Evolutionary conservation across 2,329 filamentous ascomycete species (phyloP).

Genomic region (Scedosporium minutisporum): DNA sequence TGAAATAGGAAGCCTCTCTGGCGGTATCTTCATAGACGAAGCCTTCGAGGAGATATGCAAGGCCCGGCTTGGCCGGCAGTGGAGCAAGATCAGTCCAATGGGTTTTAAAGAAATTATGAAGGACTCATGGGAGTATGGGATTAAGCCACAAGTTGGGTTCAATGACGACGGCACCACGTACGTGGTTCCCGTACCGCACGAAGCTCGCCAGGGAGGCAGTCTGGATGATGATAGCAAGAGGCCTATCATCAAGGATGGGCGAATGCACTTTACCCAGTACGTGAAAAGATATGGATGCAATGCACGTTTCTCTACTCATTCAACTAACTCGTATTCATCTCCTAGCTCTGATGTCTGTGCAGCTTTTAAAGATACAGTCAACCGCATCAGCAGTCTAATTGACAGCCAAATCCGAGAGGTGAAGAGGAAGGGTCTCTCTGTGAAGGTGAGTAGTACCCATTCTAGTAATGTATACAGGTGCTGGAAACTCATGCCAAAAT

Average conservation of each 20-base stretch:
- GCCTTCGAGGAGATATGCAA: conserved; percentile 20
- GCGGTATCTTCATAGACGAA: conserved; percentile 28
- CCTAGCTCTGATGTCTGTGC: no score
- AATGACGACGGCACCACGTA: neutral
- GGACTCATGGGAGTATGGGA: conserved; percentile 15
- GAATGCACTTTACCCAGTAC: neutral
- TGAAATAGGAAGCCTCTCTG: conserved; percentile 25
- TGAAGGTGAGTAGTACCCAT: no score
- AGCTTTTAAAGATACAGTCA: no score
- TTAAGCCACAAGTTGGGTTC: conserved; percentile 15
- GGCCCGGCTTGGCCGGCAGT: conserved; percentile 9
- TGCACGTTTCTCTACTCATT: neutral
- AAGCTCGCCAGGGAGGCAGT: neutral
- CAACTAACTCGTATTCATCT: neutral
- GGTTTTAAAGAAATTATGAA: conserved; percentile 9
- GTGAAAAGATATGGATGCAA: neutral
- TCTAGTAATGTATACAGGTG: no score
- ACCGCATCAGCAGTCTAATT: no score
- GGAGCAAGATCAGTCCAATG: conserved; percentile 1
- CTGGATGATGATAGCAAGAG: neutral
- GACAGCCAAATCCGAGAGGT: no score
- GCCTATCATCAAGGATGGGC: neutral
- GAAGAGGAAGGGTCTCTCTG: neutral
- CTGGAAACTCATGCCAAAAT: neutral
- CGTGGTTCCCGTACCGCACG: neutral